Base-by-base conservation (phyloP, 305 asterid species). In the Fraxinus greggii region DNA sequence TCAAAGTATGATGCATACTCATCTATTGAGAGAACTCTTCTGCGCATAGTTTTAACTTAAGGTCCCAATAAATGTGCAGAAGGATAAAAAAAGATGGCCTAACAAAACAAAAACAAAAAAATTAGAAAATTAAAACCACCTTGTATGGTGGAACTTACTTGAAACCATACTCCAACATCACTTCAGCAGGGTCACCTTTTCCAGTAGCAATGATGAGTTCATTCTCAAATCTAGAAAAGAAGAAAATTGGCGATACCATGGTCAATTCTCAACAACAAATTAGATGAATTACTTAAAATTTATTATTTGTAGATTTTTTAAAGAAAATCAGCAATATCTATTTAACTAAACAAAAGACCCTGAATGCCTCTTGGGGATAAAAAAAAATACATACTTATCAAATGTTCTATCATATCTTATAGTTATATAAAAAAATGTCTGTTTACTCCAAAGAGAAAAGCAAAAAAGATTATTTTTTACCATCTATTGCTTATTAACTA, bases 21-120 rank as follows among this genome's bases (percentile, higher is more conserved):
- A 4, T 92, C 93, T 78, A 90, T 81, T 48, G 95, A 92, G 83
- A 90, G 82, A 84, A 87, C 93, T 79, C 84, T 88, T 87, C 93
- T 91, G 87, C 77, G 86, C 78, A 85, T 38, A 61, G 9, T 54
- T 67, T 31, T 33, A 23, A 80, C 72, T 77, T 72, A 84, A 67
- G 76, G 56, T 56, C 74, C 78, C 61, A 61, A 29, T 19, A 28
- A 79, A 74, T 19, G 77, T 42, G 70, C 75, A 38, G 21, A 13
- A 76, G 54, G 26, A 79, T 15, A 77, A 33, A 56, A 31, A 33
- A 1, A 36, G 1, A n/a, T 65, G 78, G 70, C 23, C 78, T 15
- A 0, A n/a, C 1, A 12, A 17, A 19, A 3, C 13, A 26, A 63
- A 32, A 6, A 6, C n/a, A n/a, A 7, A 2, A 15, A 23, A 5